Conservation (phyloP, 164 flowering plant genomes). For the Aristolochia contorta region DNA sequence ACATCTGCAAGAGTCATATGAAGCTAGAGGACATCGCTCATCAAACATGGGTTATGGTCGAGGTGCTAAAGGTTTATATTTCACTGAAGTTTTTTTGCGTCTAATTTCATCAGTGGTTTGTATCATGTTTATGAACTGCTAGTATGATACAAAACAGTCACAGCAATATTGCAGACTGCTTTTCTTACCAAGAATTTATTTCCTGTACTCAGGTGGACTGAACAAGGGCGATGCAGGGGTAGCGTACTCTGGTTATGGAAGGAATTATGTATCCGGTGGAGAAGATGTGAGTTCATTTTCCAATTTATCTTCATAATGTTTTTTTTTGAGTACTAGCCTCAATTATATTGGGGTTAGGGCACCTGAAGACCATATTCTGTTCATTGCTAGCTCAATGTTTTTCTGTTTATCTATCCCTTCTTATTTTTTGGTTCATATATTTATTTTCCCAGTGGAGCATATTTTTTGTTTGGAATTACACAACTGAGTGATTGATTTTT, state of each 20-base stretch:
- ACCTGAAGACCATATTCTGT: no score
- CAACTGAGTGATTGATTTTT: background rate
- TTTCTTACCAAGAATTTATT: background rate
- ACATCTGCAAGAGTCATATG: conserved; percentile 61
- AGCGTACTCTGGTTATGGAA: conserved; percentile 64
- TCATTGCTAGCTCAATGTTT: no score
- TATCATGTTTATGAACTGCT: no score
- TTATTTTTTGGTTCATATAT: no score
- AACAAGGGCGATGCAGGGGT: conserved; percentile 55
- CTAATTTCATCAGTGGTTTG: no score
- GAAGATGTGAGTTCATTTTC: conserved; percentile 43
- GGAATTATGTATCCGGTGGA: conserved; percentile 66
- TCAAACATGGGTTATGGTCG: conserved; percentile 19
- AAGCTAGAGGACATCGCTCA: conserved; percentile 52
- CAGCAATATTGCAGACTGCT: background rate
- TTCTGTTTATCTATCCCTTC: no score
- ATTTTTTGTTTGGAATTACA: background rate
- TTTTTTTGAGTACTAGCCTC: background rate
- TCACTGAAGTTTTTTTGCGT: no score
- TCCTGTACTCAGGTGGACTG: conserved; percentile 47
- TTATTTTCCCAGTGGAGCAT: background rate
- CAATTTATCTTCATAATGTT: no score
- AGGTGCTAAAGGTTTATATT: conserved; percentile 12
- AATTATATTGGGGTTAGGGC: background rate
- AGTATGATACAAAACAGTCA: background rate